Conservation (phyloP, 192 early-diverging fungal species). For the Geosiphon pyriformis region DNA sequence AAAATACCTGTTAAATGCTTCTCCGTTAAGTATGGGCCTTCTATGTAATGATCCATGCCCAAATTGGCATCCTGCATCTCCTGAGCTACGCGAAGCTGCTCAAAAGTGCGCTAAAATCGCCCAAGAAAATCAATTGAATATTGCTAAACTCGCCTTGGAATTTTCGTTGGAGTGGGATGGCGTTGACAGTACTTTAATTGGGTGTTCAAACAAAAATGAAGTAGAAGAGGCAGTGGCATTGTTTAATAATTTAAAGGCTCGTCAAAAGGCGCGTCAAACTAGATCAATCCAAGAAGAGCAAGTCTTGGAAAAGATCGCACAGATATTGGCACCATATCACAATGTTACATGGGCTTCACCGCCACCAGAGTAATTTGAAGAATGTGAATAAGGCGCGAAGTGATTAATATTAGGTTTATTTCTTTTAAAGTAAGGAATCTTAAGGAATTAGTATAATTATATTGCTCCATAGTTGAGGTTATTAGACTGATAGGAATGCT, state of each 20-base stretch:
- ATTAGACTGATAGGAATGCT: too few species aligned
- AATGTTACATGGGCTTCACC: conserved; percentile 44
- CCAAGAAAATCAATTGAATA: conserved; percentile 30
- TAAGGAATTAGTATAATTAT: too few species aligned
- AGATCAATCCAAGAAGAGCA: conserved; percentile 25
- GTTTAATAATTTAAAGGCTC: conserved; percentile 29
- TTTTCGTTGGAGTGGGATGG: conserved; percentile 38
- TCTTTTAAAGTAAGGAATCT: too few species aligned
- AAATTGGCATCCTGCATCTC: conserved; percentile 67
- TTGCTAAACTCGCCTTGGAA: conserved; percentile 52
- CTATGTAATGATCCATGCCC: conserved; percentile 45
- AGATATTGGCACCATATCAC: conserved; percentile 33
- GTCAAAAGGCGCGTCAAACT: conserved; percentile 22
- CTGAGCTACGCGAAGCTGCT: conserved; percentile 43
- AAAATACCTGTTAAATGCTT: conserved; percentile 55
- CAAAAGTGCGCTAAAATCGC: conserved; percentile 41
- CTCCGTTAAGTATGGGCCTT: conserved; percentile 68
- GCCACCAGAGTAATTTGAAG: conserved; percentile 3
- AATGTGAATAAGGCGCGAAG: too few species aligned
- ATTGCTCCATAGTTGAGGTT: too few species aligned
- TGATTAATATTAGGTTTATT: too few species aligned
- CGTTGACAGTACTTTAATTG: conserved; percentile 44
- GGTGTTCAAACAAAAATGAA: conserved; percentile 40
- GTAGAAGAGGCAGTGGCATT: conserved; percentile 38
- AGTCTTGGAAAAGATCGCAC: conserved; percentile 29